Base-by-base conservation (phyloP, 768 basidiomycete species). In the Pulveroboletus sp. region DNA sequence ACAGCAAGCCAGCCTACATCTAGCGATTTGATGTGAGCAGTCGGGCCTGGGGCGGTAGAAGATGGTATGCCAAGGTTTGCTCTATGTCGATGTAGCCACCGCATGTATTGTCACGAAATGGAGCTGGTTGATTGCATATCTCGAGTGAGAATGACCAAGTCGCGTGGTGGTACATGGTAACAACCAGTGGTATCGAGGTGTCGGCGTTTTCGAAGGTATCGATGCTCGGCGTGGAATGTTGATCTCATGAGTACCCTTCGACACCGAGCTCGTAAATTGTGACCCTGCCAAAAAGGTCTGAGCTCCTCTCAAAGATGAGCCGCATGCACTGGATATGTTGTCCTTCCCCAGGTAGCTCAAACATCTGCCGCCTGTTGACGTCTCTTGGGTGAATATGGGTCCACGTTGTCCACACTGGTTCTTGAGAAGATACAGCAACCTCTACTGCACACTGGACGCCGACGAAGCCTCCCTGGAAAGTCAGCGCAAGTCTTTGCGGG, bases 401-500 rank as follows among this genome's bases (percentile, higher is more conserved):
- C 52, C 82, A 65, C 7, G 65, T 59, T 43, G 63, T 66, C 86
- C 86, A 88, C 39, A 69, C 69, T 24, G 63, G 52, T 35, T 71
- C 71, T 31, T 57, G 55, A 28, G 57, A 49, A n/a, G 64, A 59
- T 26, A 61, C 55, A 27, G 68, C 67, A 21, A 73, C 60, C 39
- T 77, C 70, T 8, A 90, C 59, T 2, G 70, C 59, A 61, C 87
- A 89, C 39, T 74, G 71, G 8, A 77, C 85, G 17, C 87, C 89
- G 0, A 85, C 90, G 63, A 93, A 92, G 2, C 89, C 89, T 12
- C 89, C 89, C 73, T 93, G 89, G 61, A 93, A 93, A 2, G 85
- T 89, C 54, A 90, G 53, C 17, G 69, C 71, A 15, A 90, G 56
- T 24, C 71, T 72, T 54, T 69, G 74, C 4, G 86, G 86, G 32